Percentiles rank a stretch among this genome's conserved stretches.
Conservation (phyloP, 441 rosid species). For the Brassica hybrid region DNA sequence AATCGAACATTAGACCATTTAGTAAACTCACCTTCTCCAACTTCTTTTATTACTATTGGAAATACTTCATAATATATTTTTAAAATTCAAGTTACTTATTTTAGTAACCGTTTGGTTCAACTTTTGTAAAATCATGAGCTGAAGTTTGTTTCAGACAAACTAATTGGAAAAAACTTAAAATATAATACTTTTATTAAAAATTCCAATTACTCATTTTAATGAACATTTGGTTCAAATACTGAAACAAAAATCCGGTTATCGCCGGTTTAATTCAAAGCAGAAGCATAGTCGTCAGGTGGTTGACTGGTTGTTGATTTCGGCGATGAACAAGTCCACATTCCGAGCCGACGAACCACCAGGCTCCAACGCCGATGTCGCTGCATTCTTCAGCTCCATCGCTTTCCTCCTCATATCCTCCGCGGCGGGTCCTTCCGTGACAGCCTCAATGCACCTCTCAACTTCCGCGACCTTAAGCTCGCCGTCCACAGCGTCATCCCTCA, state of each 20-base stretch:
- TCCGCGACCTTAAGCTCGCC: conserved; percentile 42
- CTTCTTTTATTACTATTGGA: too few species aligned
- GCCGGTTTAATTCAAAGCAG: background rate
- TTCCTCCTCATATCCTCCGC: conserved; percentile 44
- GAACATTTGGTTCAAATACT: background rate
- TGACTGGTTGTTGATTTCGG: conserved; percentile 40
- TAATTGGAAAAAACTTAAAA: too few species aligned
- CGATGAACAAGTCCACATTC: conserved; percentile 46
- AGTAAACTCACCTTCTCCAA: too few species aligned
- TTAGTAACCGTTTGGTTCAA: too few species aligned
- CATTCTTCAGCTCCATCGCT: conserved; percentile 44
- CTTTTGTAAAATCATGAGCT: too few species aligned
- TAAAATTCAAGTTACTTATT: too few species aligned
- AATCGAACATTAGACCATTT: too few species aligned
- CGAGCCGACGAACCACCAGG: conserved; percentile 50
- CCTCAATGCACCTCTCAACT: conserved; percentile 49
- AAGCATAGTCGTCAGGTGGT: background rate
- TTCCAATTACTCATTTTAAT: too few species aligned
- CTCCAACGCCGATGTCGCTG: conserved; percentile 44
- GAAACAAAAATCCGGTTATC: background rate
- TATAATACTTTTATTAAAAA: too few species aligned
- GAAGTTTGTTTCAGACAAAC: too few species aligned
- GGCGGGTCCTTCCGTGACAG: conserved; percentile 34
- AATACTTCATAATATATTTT: too few species aligned
- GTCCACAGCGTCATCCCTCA: too few species aligned